Evolutionary conservation across 2,329 filamentous ascomycete genomes (phyloP), one percentile per base, ranked within the genome.

Genomic region (Lachnellula suecica): DNA sequence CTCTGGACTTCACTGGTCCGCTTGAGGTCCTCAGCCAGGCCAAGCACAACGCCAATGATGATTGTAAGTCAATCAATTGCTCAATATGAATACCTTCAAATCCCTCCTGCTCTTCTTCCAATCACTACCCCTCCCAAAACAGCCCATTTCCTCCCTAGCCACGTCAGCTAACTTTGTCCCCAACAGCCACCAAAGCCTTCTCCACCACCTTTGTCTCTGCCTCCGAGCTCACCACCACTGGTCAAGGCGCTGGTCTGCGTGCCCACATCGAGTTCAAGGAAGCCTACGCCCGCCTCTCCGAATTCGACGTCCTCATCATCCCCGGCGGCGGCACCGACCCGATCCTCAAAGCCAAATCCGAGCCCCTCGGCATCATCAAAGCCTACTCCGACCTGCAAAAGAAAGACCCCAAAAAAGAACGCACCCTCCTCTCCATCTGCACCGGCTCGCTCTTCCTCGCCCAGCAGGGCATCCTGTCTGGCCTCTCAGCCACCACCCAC

Each of bases 401-500:
- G 77, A 84, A 83, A 64, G 88, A 92, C 63, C 87, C 89, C 11
- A 78, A 78, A 65, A 87, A 87, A 64, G 90, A 95, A 77, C 88
- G 90, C 62, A 92, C 89, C 45, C 76, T 94, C 65, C 75, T 94
- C 62, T 89, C 88, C 61, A 77, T 95, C 70, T 91, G 88, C 76
- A 90, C 88, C 43, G 90, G 89, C 58, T 81, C 87, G 40, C 82
- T 93, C 66, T 82, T 93, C 73, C 82, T 93, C 46, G 90, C 86
- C 56, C 78, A 88, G 66, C 80, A 85, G 65, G 89, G 89, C 61
- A 83, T 94, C 67, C 82, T 95, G 56, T 83, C 85, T 59, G 90
- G 90, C 58, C 78, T 94, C 23, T 85, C 86, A 25, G 89, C 88
- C 62, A 95, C 90, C 58, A 93, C 88, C 53, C 90, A 94, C 71